phyloP scores from a whole-genome alignment of 352 stramenopile species.

The Globisporangium nunn region DNA sequence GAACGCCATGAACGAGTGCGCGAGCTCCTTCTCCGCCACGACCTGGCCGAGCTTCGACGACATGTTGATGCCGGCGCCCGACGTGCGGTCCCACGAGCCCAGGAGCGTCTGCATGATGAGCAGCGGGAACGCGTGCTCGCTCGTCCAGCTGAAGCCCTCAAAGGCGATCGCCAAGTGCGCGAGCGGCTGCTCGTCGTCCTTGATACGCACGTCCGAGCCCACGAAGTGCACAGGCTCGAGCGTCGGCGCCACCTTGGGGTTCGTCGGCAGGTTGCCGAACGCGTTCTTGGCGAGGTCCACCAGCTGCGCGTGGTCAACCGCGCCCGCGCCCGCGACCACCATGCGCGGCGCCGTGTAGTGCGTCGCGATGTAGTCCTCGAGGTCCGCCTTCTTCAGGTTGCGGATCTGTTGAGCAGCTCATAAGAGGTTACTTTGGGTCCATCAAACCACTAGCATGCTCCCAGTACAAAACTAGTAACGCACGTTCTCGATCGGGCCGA shows the following conservation, averaged over 20 bases:
- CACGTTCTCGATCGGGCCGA: conserved; percentile 99
- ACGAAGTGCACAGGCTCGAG: conserved; percentile 82
- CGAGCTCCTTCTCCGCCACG: conserved; percentile 93
- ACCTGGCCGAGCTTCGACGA: conserved; percentile 95
- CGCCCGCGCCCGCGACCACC: conserved; percentile 97
- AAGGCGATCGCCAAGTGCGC: conserved; percentile 97
- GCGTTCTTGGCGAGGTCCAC: conserved; percentile 95
- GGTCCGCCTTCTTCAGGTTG: conserved; percentile 91
- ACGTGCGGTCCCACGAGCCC: conserved; percentile 89
- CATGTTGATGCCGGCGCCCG: conserved; percentile 92
- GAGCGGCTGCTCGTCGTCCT: conserved; percentile 81
- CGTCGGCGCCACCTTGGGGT: conserved; percentile 55
- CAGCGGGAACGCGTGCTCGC: conserved; percentile 96
- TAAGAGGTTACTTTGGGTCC: not conserved
- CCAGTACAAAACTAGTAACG: conserved; percentile 5
- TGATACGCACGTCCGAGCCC: conserved; percentile 89
- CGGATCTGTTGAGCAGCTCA: conserved; percentile 42
- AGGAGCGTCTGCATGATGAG: conserved; percentile 97
- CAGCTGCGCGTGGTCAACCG: conserved; percentile 96
- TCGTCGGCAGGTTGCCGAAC: conserved; percentile 92
- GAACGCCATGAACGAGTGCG: conserved; percentile 98
- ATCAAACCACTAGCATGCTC: too few relatives aligned
- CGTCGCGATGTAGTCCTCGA: conserved; percentile 98
- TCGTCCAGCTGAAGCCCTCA: conserved; percentile 97
- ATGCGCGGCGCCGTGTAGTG: conserved; percentile 99